Conservation (phyloP, 768 basidiomycete genomes). For the Coprinopsis strossmayeri region DNA sequence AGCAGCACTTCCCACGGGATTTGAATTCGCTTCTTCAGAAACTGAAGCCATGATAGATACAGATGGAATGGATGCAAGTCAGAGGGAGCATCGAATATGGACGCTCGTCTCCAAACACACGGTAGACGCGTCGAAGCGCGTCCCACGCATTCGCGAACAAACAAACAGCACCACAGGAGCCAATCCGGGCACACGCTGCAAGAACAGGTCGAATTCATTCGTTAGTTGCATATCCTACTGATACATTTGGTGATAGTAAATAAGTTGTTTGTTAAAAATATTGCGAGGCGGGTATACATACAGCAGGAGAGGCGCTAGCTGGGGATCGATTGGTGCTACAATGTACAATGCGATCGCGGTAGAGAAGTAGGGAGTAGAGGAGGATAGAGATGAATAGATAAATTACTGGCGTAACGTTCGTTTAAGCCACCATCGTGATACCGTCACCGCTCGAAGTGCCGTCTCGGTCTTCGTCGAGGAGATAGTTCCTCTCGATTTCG, state of each 20-base stretch:
- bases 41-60: constrained; percentile 1
- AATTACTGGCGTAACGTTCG: too few species aligned
- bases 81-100: constrained; percentile 1
- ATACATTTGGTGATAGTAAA: neutral
- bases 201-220: too few species aligned
- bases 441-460: constrained; percentile 53
- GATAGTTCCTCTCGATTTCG: constrained; percentile 88
- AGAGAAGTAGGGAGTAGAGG: neutral
- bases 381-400: constrained; percentile 6
- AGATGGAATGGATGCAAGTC: neutral
- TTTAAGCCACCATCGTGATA: constrained; percentile 30
- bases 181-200: too few species aligned
- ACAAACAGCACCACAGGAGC: constrained; percentile 5
- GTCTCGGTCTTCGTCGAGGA: constrained; percentile 73
- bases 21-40: neutral
- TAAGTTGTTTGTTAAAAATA: neutral
- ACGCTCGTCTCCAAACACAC: constrained; percentile 1
- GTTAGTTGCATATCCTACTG: too few species aligned
- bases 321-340: neutral
- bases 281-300: neutral
- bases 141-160: constrained; percentile 1
- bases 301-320: neutral
- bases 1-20: neutral
- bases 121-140: constrained; percentile 1
- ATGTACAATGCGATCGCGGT: neutral